A percentile compares a stretch with the other conserved stretches of the same genome.
Evolutionary conservation across 2,329 filamentous ascomycete species (phyloP).

Genomic region (Pseudonectria buxi): DNA sequence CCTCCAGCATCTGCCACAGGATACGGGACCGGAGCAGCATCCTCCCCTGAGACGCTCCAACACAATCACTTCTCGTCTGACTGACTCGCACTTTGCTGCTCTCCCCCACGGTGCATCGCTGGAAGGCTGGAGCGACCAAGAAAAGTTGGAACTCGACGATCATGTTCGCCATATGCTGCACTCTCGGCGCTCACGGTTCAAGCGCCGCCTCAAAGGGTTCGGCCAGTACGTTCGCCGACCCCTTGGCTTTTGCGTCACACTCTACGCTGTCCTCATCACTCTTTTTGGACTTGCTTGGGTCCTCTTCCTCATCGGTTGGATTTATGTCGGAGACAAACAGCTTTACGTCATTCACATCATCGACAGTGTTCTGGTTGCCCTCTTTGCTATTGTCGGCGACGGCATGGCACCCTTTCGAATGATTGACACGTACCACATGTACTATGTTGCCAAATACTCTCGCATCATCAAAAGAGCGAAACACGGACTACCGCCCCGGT

Average conservation of each 20-base stretch:
- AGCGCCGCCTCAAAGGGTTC: constrained; percentile 72
- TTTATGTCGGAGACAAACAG: constrained; percentile 69
- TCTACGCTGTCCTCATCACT: constrained; percentile 78
- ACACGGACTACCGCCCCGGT: constrained; percentile 37
- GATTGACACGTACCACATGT: constrained; percentile 84
- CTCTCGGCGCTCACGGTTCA: constrained; percentile 71
- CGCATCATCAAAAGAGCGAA: constrained; percentile 35
- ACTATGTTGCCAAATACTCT: constrained; percentile 66
- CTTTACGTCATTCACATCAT: constrained; percentile 64
- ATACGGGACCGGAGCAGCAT: constrained; percentile 5
- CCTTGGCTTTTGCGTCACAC: constrained; percentile 73
- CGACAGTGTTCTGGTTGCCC: constrained; percentile 62
- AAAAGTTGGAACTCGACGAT: constrained; percentile 73
- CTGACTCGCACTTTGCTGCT: constrained; percentile 69
- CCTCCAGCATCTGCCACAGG: neutral
- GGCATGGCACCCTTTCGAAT: constrained; percentile 67
- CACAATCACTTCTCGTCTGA: constrained; percentile 62
- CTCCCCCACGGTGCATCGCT: constrained; percentile 67
- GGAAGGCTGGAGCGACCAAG: constrained; percentile 67
- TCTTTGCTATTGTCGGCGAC: constrained; percentile 65
- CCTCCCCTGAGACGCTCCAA: constrained; percentile 32
- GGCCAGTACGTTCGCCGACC: constrained; percentile 70
- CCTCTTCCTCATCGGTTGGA: constrained; percentile 85
- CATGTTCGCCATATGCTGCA: constrained; percentile 84
- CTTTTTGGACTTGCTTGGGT: constrained; percentile 84